Base-by-base conservation (phyloP, 345 rosid species). In the Dipteronia dyeriana region DNA sequence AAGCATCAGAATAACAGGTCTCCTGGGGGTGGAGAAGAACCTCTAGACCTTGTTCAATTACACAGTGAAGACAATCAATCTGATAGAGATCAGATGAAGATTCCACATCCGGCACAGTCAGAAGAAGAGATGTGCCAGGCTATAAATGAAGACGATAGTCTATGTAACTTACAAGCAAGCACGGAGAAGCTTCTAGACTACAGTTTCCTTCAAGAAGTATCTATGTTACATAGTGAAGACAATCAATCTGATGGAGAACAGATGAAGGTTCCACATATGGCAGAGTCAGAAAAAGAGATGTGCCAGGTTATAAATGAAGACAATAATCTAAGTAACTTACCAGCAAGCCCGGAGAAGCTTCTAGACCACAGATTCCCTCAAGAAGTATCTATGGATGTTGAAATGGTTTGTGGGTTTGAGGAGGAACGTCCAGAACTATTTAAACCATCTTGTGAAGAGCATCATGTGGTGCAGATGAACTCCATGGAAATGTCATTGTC, bases 341-440 rank as follows among this genome's bases (percentile, higher is more conserved):
- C 75, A 81, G 79, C 76, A 75, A 77, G 82, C 74, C 14, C 74
- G 20, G 89, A 86, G 88, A 85, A 83, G 74, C 85, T 76, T 81
- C 86, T 53, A 66, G 87, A 71, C 13, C 17, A 53, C 49, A 47
- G 49, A 7, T 49, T 75, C 19, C 66, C 61, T 76, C 72, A 26
- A n/a, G 84, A 78, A 59, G 76, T 61, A 71, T 41, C 17, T 22
- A 23, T 39, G 47, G 64, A 72, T 64, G 10, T 41, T 53, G 73
- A 76, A 66, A 73, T 47, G 51, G 67, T 9, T 45, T 65, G 56
- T 75, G 70, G 34, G 19, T 82, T 66, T 17, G 78, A 56, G 73
- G 85, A 76, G 76, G 77, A 77, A 59, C 62, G 73, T 57, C 66
- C 78, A 39, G 79, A 85, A 82, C 39, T 63, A 62, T 45, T 73